Conservation (phyloP, 1,284 basidiomycete species). For the Rhodofomes roseus region DNA sequence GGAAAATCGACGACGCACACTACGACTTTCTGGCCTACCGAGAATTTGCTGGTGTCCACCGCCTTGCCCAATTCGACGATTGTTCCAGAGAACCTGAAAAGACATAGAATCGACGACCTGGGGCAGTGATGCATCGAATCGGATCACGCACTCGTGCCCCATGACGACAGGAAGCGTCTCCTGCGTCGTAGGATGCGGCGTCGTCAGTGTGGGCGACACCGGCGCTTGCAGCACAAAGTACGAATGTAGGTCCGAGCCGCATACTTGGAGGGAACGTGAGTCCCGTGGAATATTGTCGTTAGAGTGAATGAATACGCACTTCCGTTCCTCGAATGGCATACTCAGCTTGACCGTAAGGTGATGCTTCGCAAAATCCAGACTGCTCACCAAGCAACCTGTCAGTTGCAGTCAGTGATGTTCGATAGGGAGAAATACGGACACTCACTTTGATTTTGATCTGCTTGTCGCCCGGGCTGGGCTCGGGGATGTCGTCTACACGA, state of each 20-base stretch:
- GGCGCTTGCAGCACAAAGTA: conserved; percentile 18
- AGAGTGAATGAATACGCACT: conserved; percentile 7
- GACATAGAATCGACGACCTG: not conserved
- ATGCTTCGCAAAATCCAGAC: not conserved
- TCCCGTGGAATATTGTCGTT: not conserved
- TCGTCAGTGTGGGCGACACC: conserved; percentile 14
- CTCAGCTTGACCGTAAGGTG: too few species aligned
- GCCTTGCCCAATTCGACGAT: conserved; percentile 25
- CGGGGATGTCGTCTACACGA: conserved; percentile 27
- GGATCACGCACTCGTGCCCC: conserved; percentile 29
- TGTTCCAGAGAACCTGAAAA: conserved; percentile 27
- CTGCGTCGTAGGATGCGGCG: conserved; percentile 24
- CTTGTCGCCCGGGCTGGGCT: conserved; percentile 17
- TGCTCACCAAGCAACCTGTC: conserved; percentile 14
- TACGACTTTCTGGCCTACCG: conserved; percentile 26
- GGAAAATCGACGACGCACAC: conserved; percentile 20
- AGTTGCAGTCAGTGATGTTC: not conserved
- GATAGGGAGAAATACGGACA: not conserved
- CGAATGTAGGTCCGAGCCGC: conserved; percentile 28
- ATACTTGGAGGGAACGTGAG: conserved; percentile 7
- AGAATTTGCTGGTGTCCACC: conserved; percentile 20
- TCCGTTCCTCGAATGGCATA: conserved; percentile 10
- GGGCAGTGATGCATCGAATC: too few species aligned
- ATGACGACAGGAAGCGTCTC: conserved; percentile 27
- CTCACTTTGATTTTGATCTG: conserved; percentile 30